Evolutionary conservation across 108 stramenopile species (phyloP), one percentile per base, ranked within the genome.

Genomic region (Pseudonitzschia pungens): DNA sequence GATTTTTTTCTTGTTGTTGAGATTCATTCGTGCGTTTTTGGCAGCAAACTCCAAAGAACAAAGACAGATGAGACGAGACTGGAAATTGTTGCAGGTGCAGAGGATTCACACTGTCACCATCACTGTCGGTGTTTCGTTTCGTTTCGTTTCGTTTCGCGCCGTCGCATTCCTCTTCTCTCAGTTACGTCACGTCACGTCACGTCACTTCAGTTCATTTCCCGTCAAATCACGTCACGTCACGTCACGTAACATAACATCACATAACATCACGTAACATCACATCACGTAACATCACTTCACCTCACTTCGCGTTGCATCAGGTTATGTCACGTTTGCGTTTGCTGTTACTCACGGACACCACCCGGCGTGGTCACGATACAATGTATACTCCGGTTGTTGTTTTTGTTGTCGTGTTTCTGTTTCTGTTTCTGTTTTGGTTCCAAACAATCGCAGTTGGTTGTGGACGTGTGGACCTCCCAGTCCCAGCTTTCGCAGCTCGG

Each of bases 291-390:
- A 6, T 6, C 4, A 36, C 36, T 5, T 2, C 36, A 36, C 2
- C 5, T 26, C 4, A 55, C 26, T 52, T 28, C 4, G 22, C 20
- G 52, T 28, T 28, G 20, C 18, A 9, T 11, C 15, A 21, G 15
- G 21, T 55, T 21, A 14, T 48, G 22, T 20, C 31, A 6, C 20
- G n/a, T n/a, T n/a, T n/a, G n/a, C n/a, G n/a, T n/a, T 36, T 36
- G 36, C 36, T 36, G 2, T 36, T 5, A 48, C 45, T 48, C 45
- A 29, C 16, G 45, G 54, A 73, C 48, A 66, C 65, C 57, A 44
- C 55, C 82, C 92, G 44, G 92, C 92, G 77, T 91, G 90, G 74
- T 94, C 92, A 21, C 92, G 82, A 70, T 83, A 91, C 26, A 93
- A 62, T 11, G 86, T 91, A 31, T 91, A 73, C 43, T 71, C 75